Percentiles rank a stretch among this genome's conserved stretches.
Conservation (phyloP, 805 yeast species). For the Brettanomyces naardenensis region DNA sequence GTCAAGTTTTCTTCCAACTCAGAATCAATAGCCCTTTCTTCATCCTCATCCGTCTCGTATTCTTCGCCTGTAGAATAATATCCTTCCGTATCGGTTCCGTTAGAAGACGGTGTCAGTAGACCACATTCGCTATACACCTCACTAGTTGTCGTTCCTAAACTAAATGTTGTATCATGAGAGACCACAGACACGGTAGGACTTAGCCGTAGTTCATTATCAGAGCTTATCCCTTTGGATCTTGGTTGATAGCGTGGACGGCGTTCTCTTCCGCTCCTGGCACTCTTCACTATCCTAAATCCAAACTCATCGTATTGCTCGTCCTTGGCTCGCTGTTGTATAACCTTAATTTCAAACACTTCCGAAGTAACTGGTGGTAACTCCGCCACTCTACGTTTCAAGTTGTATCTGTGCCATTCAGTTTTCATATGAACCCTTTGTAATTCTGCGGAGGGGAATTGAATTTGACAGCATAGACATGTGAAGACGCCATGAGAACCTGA, state of each 20-base stretch:
- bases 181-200: conserved; percentile 50
- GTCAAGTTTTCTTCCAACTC: conserved; percentile 17
- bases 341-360: conserved; percentile 22
- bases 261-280: neutral
- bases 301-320: conserved; percentile 35
- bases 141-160: conserved; percentile 30
- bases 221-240: too few relatives aligned
- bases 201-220: too few relatives aligned
- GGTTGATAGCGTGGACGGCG: neutral
- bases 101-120: conserved; percentile 14
- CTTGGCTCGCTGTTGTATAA: conserved; percentile 19
- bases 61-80: conserved; percentile 9
- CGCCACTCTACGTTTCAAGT: conserved; percentile 88
- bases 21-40: conserved; percentile 7
- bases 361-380: conserved; percentile 55
- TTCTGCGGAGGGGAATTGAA: conserved; percentile 74
- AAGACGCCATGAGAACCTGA: conserved; percentile 8
- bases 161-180: conserved; percentile 37
- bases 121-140: conserved; percentile 16
- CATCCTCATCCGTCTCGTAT: conserved; percentile 12
- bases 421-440: conserved; percentile 91
- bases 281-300: conserved; percentile 31
- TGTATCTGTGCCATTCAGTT: conserved; percentile 97
- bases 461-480: conserved; percentile 86
- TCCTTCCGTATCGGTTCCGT: conserved; percentile 1